Conservation (phyloP, 768 basidiomycete species). For the Pleurotus citrinopileatus region DNA sequence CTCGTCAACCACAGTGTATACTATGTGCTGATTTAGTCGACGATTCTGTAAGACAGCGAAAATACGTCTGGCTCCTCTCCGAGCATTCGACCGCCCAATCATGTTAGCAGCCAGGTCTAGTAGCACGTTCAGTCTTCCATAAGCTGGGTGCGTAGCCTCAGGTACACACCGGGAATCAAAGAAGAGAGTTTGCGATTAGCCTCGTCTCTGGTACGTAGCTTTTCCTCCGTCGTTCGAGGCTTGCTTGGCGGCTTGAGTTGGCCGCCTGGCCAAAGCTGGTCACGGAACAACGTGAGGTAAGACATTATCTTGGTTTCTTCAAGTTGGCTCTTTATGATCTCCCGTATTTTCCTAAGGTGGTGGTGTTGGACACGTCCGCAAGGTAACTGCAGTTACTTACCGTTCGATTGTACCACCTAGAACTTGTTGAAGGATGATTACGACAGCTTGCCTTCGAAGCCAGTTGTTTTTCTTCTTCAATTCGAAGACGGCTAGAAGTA, state of each 20-base stretch:
- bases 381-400: slow-evolving; percentile 38
- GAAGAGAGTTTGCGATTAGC: slow-evolving; percentile 90
- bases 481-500: slow-evolving; percentile 91
- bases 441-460: slow-evolving; percentile 92
- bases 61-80: slow-evolving; percentile 87
- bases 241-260: slow-evolving; percentile 54
- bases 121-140: slow-evolving; percentile 3
- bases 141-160: neutral
- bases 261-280: slow-evolving; percentile 86
- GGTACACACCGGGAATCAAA: slow-evolving; percentile 77
- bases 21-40: slow-evolving; percentile 91
- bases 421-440: slow-evolving; percentile 94
- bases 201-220: slow-evolving; percentile 74
- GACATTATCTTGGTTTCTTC: slow-evolving; percentile 71
- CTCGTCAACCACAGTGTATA: slow-evolving; percentile 88
- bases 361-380: slow-evolving; percentile 5
- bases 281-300: slow-evolving; percentile 64
- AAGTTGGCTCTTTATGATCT: slow-evolving; percentile 60
- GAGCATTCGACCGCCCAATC: slow-evolving; percentile 96
- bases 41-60: slow-evolving; percentile 94
- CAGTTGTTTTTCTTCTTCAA: slow-evolving; percentile 96
- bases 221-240: slow-evolving; percentile 81
- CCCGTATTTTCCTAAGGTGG: slow-evolving; percentile 75
- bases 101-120: slow-evolving; percentile 93
- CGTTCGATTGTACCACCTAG: slow-evolving; percentile 94